Evolutionary conservation across 768 basidiomycete species (phyloP), one percentile per base, ranked within the genome.

Genomic region (Hygrophorus pudorinus): DNA sequence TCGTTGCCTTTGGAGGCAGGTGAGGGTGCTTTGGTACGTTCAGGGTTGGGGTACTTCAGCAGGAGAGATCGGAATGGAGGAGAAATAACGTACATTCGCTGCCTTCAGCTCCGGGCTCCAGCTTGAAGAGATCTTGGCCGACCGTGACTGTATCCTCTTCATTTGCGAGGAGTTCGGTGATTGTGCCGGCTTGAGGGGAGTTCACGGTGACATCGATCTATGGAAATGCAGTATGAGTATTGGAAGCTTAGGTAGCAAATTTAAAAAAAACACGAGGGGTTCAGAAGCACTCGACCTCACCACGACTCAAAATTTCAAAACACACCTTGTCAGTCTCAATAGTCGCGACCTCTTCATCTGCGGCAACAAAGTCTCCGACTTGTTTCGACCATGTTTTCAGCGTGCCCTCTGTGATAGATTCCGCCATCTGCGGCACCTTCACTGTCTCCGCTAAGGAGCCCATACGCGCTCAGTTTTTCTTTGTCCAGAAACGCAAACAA

Each of bases 121-220:
- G 77, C 54, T 81, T 74, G 66, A 97, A 86, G 40, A 98, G 72
- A 58, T 97, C 94, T 63, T 97, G 91, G 24, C 94, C 94, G 31
- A 97, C 91, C 5, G 78, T 71, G 47, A 98, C 94, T 16, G 92
- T 96, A 55, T 91, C 86, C 55, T 99, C 94, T 64, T 97, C 94
- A 33, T 73, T 76, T 35, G 83, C 91, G 24, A 97, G 75, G 12
- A 88, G 67, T 60, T 96, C 84, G 14, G 81, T 75, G 50, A 99
- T 91, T 38, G 72, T 92, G 11, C 94, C 94, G 8, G 91, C 74
- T 52, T 74, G 68, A 6, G 94, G 86, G 13, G 94, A 88, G 59
- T 96, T 99, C 44, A 99, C 93, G 4, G 91, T 85, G 35, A 98
- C 90, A 60, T 99, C 94, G 55, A 98, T 97, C 92, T 97, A 17